Conservation (phyloP, 345 rosid species). For the Draba incana region DNA sequence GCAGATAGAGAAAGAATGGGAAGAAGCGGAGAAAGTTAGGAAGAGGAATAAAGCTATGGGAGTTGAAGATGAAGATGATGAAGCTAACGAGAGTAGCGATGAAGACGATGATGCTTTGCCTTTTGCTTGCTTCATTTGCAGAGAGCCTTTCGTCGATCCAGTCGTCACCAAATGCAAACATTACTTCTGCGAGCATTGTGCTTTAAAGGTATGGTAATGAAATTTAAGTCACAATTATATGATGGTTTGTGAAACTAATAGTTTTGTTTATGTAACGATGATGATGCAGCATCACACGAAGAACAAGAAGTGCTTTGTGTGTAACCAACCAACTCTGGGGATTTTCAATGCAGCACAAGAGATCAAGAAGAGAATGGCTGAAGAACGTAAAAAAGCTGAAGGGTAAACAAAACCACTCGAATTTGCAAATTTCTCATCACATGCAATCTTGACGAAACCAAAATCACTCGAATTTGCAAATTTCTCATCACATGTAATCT, state of each 20-base stretch:
- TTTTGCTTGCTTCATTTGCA: slow-evolving; percentile 87
- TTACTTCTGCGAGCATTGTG: slow-evolving; percentile 93
- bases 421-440: too few relatives aligned
- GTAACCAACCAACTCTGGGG: slow-evolving; percentile 85
- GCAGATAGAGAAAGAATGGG: slow-evolving; percentile 94
- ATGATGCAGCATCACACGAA: slow-evolving; percentile 72
- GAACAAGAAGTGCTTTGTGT: slow-evolving; percentile 90
- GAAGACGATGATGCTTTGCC: slow-evolving; percentile 69
- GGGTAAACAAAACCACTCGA: background rate
- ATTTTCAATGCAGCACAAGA: slow-evolving; percentile 82
- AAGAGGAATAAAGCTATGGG: slow-evolving; percentile 78
- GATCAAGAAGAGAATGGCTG: slow-evolving; percentile 53
- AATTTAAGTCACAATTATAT: background rate
- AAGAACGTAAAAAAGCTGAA: slow-evolving; percentile 37
- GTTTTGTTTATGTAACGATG: background rate
- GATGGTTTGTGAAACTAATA: slow-evolving; percentile 1
- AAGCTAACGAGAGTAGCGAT: slow-evolving; percentile 37
- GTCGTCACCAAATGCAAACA: slow-evolving; percentile 89
- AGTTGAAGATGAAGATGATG: slow-evolving; percentile 57
- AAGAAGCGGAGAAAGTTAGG: slow-evolving; percentile 83
- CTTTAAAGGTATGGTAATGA: slow-evolving; percentile 62
- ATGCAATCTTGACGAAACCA: background rate
- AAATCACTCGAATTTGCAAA: background rate
- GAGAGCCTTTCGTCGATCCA: slow-evolving; percentile 77
- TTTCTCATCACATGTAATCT: too few relatives aligned